These are phyloP conservation scores for Beauveria sp. DNA, from an alignment of 2,329 filamentous ascomycete species.

Conservation along the genomic window DNA sequence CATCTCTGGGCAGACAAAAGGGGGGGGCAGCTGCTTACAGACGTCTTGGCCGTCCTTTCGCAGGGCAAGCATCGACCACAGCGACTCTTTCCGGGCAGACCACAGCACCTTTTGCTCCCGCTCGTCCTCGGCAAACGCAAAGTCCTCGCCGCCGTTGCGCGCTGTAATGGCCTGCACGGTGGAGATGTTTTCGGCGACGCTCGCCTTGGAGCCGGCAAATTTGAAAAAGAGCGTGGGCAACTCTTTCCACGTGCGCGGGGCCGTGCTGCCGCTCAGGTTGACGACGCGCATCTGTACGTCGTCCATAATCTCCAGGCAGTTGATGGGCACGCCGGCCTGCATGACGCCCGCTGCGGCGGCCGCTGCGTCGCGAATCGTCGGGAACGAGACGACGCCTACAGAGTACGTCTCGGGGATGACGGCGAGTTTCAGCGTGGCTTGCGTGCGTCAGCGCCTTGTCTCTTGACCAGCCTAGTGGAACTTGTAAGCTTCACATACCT, in stretches of 20 bases:
- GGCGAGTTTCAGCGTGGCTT: constrained; percentile 69
- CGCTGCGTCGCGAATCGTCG: constrained; percentile 67
- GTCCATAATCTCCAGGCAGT: constrained; percentile 81
- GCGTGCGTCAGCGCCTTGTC: not conserved
- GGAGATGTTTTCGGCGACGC: constrained; percentile 70
- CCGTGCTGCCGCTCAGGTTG: constrained; percentile 64
- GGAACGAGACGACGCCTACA: constrained; percentile 74
- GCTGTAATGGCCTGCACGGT: constrained; percentile 62
- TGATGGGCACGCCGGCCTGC: constrained; percentile 64
- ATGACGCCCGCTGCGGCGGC: constrained; percentile 69
- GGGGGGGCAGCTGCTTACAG: not conserved
- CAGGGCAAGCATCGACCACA: constrained; percentile 77
- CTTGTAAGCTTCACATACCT: constrained; percentile 25
- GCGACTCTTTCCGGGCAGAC: constrained; percentile 72
- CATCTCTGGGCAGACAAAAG: not conserved
- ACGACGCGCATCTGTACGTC: constrained; percentile 82
- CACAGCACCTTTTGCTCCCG: constrained; percentile 69
- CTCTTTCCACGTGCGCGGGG: constrained; percentile 65
- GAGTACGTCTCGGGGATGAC: constrained; percentile 69
- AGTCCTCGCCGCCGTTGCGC: constrained; percentile 54
- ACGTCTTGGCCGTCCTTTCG: constrained; percentile 60
- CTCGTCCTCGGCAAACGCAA: constrained; percentile 68
- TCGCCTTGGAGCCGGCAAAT: constrained; percentile 69
- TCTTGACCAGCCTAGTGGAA: not conserved
- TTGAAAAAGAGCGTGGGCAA: constrained; percentile 77